Evolutionary conservation across 192 early-diverging fungal genomes (phyloP).

Genomic region (Anaeromyces robustus): DNA sequence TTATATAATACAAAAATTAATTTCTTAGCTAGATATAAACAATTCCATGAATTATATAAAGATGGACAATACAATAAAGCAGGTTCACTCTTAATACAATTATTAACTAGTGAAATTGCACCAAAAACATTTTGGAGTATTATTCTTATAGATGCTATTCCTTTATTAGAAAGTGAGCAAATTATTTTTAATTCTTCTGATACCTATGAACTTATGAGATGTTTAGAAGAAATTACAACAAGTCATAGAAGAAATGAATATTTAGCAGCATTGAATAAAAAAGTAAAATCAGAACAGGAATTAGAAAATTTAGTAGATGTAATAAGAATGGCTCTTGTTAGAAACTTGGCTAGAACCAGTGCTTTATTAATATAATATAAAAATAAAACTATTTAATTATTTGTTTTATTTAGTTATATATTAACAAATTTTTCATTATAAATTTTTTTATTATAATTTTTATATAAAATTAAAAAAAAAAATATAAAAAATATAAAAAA

Average conservation of each 20-base stretch:
- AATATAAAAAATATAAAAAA: no score
- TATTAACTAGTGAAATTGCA: slow-evolving; percentile 26
- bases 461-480: no score
- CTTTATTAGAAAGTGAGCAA: slow-evolving; percentile 34
- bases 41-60: not conserved
- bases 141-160: slow-evolving; percentile 40
- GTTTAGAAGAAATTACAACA: slow-evolving; percentile 29
- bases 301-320: not conserved
- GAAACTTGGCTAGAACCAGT: not conserved
- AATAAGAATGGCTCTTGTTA: not conserved
- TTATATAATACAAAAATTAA: slow-evolving; percentile 4
- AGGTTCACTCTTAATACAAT: slow-evolving; percentile 19
- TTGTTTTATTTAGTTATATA: no score
- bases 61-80: slow-evolving; percentile 9
- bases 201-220: slow-evolving; percentile 48
- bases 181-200: slow-evolving; percentile 36
- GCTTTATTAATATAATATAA: not conserved
- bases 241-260: slow-evolving; percentile 11
- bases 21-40: not conserved
- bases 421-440: no score
- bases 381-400: no score
- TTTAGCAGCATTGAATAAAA: slow-evolving; percentile 2
- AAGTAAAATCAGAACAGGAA: not conserved
- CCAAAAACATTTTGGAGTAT: slow-evolving; percentile 29
- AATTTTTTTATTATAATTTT: no score